Evolutionary conservation across 108 stramenopile genomes (phyloP).

Genomic region (Parietichytrium sp.): DNA sequence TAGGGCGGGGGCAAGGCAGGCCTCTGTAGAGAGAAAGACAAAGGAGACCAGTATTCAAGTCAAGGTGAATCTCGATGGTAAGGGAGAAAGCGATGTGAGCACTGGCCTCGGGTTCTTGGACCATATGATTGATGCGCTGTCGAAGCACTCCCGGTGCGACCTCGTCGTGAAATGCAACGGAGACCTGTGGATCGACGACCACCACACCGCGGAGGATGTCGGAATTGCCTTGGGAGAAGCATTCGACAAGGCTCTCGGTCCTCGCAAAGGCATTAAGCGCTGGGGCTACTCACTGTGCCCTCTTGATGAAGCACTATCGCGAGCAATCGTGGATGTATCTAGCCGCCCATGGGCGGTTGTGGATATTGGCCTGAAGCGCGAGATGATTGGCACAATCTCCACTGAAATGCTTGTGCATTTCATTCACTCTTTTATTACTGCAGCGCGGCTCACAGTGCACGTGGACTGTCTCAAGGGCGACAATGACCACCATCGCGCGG

Average conservation of each 20-base stretch:
- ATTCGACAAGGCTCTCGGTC: constrained; percentile 54
- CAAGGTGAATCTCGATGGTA: constrained; percentile 54
- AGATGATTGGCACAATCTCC: constrained; percentile 62
- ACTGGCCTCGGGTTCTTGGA: constrained; percentile 64
- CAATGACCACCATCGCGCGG: constrained; percentile 65
- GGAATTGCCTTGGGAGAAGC: constrained; percentile 64
- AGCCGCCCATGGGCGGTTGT: constrained; percentile 58
- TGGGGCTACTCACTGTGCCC: constrained; percentile 58
- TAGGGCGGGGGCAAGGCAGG: background rate
- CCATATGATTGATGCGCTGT: constrained; percentile 62
- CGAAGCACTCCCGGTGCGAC: constrained; percentile 61
- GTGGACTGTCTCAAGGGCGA: constrained; percentile 56
- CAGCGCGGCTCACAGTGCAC: constrained; percentile 59
- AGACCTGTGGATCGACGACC: constrained; percentile 64
- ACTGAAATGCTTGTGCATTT: constrained; percentile 62
- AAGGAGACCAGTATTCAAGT: constrained; percentile 56
- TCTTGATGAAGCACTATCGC: constrained; percentile 59
- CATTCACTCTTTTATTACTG: constrained; percentile 55
- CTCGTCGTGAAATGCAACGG: constrained; percentile 53
- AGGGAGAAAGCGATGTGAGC: constrained; percentile 38
- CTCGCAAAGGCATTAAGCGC: constrained; percentile 53
- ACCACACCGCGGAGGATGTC: constrained; percentile 69
- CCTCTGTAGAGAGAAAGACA: constrained; percentile 40
- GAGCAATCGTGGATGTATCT: constrained; percentile 61
- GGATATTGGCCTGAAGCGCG: constrained; percentile 48